Percentiles rank a stretch among this genome's conserved stretches.
Evolutionary conservation across 306 rosid genomes (phyloP).

Genomic region (Arachis stenosperma): DNA sequence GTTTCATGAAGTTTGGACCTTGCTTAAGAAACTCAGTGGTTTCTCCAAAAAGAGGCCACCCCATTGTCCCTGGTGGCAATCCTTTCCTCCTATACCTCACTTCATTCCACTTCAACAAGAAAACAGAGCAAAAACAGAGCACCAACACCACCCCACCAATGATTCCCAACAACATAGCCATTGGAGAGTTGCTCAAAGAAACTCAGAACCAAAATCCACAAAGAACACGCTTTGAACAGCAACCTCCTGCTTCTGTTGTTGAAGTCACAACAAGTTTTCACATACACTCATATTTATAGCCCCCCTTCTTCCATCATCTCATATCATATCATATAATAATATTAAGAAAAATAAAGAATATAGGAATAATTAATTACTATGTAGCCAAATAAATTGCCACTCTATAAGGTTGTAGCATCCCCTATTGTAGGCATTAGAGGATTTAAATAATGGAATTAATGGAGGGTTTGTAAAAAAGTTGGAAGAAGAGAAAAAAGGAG

Average conservation of each 20-base stretch:
- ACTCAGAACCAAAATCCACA: constrained; percentile 24
- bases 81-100: constrained; percentile 71
- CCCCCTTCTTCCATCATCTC: constrained; percentile 49
- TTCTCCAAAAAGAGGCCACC: constrained; percentile 98
- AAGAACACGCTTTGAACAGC: constrained; percentile 32
- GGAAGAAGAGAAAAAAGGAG: constrained; percentile 35
- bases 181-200: constrained; percentile 47
- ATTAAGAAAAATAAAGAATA: neutral
- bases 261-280: constrained; percentile 43
- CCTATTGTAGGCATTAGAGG: constrained; percentile 52
- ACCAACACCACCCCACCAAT: constrained; percentile 48
- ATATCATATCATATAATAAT: too few species aligned
- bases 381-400: constrained; percentile 62
- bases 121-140: constrained; percentile 87
- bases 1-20: constrained; percentile 94
- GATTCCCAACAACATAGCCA: constrained; percentile 65
- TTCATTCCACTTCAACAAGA: constrained; percentile 81
- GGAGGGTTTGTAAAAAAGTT: neutral
- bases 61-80: constrained; percentile 97
- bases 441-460: constrained; percentile 18
- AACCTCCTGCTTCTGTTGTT: constrained; percentile 39
- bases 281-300: constrained; percentile 61
- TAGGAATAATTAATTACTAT: constrained; percentile 27
- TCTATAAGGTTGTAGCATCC: constrained; percentile 59
- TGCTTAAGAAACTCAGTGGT: constrained; percentile 97